A percentile compares a stretch with the other conserved stretches of the same genome.
phyloP scores from a whole-genome alignment of 371 early-diverging fungal species.

The Syncephalastrum monosporum region DNA sequence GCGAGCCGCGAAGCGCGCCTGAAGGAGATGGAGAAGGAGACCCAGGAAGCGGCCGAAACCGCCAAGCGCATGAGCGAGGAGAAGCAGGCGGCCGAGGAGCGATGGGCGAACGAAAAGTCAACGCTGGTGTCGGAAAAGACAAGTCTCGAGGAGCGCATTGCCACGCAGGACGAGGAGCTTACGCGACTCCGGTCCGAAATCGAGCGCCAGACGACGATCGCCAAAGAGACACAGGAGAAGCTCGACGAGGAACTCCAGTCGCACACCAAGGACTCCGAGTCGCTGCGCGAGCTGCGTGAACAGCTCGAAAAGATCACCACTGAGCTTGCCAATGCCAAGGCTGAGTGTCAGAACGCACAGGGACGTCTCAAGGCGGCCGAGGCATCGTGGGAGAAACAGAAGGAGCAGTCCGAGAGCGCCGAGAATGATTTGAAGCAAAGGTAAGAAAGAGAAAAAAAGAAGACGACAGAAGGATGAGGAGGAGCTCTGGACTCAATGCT shows the following conservation, averaged over 20 bases:
- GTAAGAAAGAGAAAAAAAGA: slow-evolving; percentile 2
- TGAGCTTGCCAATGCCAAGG: slow-evolving; percentile 12
- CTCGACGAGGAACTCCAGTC: slow-evolving; percentile 12
- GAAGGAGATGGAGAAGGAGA: slow-evolving; percentile 3
- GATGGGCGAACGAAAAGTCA: slow-evolving; percentile 4
- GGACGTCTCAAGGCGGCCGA: slow-evolving; percentile 16
- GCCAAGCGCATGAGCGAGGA: slow-evolving; percentile 3
- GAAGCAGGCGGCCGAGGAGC: neutral
- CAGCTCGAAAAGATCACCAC: slow-evolving; percentile 8
- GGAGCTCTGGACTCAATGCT: neutral
- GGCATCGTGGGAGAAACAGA: slow-evolving; percentile 9
- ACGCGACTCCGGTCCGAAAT: slow-evolving; percentile 11
- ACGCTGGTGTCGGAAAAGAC: slow-evolving; percentile 5
- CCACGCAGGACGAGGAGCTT: slow-evolving; percentile 6
- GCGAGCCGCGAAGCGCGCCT: neutral
- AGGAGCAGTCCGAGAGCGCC: slow-evolving; percentile 16
- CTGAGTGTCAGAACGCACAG: slow-evolving; percentile 10
- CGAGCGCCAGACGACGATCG: slow-evolving; percentile 8
- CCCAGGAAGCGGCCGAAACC: neutral
- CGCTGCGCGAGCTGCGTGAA: slow-evolving; percentile 8
- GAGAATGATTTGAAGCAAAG: slow-evolving; percentile 17
- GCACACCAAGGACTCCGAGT: slow-evolving; percentile 10
- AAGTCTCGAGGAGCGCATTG: neutral
- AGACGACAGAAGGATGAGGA: neutral
- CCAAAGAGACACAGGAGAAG: slow-evolving; percentile 13